Evolutionary conservation across 208 protist genomes (phyloP), one percentile per base, ranked within the genome.

Genomic region (Trypanosoma boissoni): DNA sequence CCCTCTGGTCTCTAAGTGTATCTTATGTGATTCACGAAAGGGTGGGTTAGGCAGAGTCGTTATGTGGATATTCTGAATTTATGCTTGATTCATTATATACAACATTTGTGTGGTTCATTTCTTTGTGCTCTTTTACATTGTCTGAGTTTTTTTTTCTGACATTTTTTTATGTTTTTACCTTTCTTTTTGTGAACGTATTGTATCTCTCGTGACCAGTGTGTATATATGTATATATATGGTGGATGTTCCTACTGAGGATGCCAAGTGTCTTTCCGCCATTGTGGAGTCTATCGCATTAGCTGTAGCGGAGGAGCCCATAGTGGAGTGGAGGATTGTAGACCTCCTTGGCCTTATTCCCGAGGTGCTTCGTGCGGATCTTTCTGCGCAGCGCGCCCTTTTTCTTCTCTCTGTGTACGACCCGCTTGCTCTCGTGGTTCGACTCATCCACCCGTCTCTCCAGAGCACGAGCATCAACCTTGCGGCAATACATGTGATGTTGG

Each of bases 261-360:
- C 39, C 24, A 23, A 31, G 23, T 59, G 54, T 26, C 37, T 59
- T 16, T 10, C 54, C 16, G 37, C 39, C 7, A 59, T 59, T 59
- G 45, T 59, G 18, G 54, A 59, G 16, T 59, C 54, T 12, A 49
- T 59, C 32, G 14, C 18, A 29, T 36, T 48, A 1, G 54, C 5
- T 5, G 21, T 59, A 9, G 20, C 8, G 37, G 54, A 59, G 39
- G 54, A 59, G 12, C 37, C 54, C 20, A 12, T 59, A 16, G 54
- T 43, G 34, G 58, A 63, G 58, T 31, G 43, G 20, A 16, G 48
- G 27, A 24, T 55, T 44, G 58, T 46, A 3, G 58, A 63, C 20
- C 37, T 63, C 3, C 42, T 63, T 8, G 14, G 28, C 14, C 37
- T 63, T n/a, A 43, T 63, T 21, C 58, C 58, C 36, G 44, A 63